Evolutionary conservation across 257 asterid species (phyloP).

Genomic region (Plectranthus barbatus): DNA sequence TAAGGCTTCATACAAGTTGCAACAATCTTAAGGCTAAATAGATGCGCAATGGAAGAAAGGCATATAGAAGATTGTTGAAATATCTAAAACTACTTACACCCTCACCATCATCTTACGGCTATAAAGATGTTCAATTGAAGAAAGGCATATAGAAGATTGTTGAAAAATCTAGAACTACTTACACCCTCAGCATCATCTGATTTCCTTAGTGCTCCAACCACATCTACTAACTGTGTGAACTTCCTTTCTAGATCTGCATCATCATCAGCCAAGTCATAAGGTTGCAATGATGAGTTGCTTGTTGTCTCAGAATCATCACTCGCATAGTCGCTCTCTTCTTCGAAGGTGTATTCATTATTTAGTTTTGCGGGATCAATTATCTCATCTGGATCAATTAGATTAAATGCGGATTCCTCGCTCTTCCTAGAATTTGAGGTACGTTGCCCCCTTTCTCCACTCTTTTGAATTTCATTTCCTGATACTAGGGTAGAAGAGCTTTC

Average conservation of each 20-base stretch:
- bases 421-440: slow-evolving; percentile 22
- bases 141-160: background rate
- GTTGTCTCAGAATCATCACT: slow-evolving; percentile 71
- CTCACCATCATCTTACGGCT: too few relatives aligned
- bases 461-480: slow-evolving; percentile 26
- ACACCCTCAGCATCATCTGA: slow-evolving; percentile 92
- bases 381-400: slow-evolving; percentile 77
- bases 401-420: slow-evolving; percentile 29
- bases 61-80: background rate
- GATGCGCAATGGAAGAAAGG: slow-evolving; percentile 3
- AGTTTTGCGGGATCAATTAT: slow-evolving; percentile 73
- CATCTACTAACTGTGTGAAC: slow-evolving; percentile 82
- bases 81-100: slow-evolving; percentile 67
- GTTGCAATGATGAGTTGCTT: slow-evolving; percentile 57
- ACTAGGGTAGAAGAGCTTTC: slow-evolving; percentile 18
- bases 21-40: slow-evolving; percentile 11
- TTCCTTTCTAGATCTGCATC: slow-evolving; percentile 63
- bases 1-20: background rate
- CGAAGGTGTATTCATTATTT: slow-evolving; percentile 27
- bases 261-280: slow-evolving; percentile 87
- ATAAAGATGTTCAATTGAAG: slow-evolving; percentile 1
- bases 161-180: slow-evolving; percentile 34
- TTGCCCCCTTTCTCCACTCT: slow-evolving; percentile 22
- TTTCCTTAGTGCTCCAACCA: slow-evolving; percentile 83
- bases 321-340: slow-evolving; percentile 48